Evolutionary conservation across 2,329 filamentous ascomycete genomes (phyloP).

Genomic region (Zymoseptoria pseudotritici): DNA sequence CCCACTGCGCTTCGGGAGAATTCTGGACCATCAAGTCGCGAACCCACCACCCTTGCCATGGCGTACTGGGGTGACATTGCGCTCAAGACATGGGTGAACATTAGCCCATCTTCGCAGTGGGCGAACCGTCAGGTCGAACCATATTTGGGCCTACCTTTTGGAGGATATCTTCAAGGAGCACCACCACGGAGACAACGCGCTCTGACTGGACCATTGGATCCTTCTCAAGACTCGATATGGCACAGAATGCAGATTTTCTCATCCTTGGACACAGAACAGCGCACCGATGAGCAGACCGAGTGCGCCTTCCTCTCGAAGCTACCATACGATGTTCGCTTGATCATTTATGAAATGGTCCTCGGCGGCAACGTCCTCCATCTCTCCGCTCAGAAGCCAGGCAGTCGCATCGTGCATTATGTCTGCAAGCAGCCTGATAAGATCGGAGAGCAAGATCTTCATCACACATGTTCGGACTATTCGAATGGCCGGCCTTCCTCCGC

Average conservation of each 20-base stretch:
- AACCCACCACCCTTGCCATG: neutral
- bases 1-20: neutral
- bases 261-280: slow-evolving; percentile 16
- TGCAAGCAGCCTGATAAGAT: slow-evolving; percentile 22
- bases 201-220: slow-evolving; percentile 22
- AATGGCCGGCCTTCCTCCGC: slow-evolving; percentile 12
- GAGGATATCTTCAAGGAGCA: slow-evolving; percentile 22
- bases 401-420: slow-evolving; percentile 22
- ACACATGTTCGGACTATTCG: slow-evolving; percentile 20
- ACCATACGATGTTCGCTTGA: slow-evolving; percentile 27
- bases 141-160: slow-evolving; percentile 27
- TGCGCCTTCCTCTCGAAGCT: slow-evolving; percentile 21
- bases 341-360: slow-evolving; percentile 29
- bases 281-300: slow-evolving; percentile 18
- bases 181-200: slow-evolving; percentile 22
- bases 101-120: slow-evolving; percentile 28
- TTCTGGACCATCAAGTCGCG: neutral
- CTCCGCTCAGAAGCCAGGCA: slow-evolving; percentile 17
- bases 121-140: slow-evolving; percentile 25
- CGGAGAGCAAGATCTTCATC: slow-evolving; percentile 16
- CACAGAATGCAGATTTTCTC: slow-evolving; percentile 19
- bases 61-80: slow-evolving; percentile 25
- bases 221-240: slow-evolving; percentile 20
- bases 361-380: slow-evolving; percentile 25
- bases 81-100: slow-evolving; percentile 21